phyloP scores from a whole-genome alignment of 2,329 filamentous ascomycete genomes.

The Colletotrichum magnum region DNA sequence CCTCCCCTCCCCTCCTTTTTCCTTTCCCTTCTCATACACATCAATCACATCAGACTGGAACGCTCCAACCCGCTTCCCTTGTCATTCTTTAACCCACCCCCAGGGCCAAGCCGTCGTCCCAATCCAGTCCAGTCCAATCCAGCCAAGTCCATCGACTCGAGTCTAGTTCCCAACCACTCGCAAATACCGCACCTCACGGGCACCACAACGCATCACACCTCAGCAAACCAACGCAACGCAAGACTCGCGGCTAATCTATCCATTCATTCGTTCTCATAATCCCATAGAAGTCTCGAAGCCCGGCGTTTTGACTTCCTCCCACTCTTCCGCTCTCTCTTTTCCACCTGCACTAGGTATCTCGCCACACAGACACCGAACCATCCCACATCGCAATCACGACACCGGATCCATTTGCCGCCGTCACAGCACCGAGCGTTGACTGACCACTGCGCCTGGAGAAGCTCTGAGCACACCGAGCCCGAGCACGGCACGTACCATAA shows the following conservation, averaged over 20 bases:
- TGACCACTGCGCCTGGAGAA: neutral
- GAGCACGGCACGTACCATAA: neutral
- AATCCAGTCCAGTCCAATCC: conserved; percentile 10
- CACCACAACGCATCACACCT: no score
- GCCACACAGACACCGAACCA: conserved; percentile 9
- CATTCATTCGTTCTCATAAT: conserved; percentile 9
- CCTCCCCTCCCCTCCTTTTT: conserved; percentile 13
- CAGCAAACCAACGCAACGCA: no score
- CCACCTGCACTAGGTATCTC: conserved; percentile 19
- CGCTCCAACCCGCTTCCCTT: conserved; percentile 4
- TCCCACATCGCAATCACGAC: conserved; percentile 9
- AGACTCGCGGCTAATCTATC: no score
- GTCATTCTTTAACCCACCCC: conserved; percentile 19
- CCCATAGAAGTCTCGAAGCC: conserved; percentile 29
- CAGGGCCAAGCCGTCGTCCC: conserved; percentile 12
- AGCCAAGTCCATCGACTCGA: conserved; percentile 1
- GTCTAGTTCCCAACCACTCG: conserved; percentile 6
- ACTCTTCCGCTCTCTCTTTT: conserved; percentile 20
- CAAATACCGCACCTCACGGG: conserved; percentile 8
- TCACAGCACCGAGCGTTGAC: neutral
- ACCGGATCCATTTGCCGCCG: neutral
- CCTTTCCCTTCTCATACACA: conserved; percentile 5
- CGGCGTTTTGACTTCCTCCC: conserved; percentile 33
- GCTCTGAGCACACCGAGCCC: neutral
- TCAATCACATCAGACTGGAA: neutral